Percentiles rank a stretch among this genome's conserved stretches.
These are phyloP conservation scores for Exophiala xenobiotica DNA, from an alignment of 2,329 filamentous ascomycete genomes.

Conservation along the genomic window DNA sequence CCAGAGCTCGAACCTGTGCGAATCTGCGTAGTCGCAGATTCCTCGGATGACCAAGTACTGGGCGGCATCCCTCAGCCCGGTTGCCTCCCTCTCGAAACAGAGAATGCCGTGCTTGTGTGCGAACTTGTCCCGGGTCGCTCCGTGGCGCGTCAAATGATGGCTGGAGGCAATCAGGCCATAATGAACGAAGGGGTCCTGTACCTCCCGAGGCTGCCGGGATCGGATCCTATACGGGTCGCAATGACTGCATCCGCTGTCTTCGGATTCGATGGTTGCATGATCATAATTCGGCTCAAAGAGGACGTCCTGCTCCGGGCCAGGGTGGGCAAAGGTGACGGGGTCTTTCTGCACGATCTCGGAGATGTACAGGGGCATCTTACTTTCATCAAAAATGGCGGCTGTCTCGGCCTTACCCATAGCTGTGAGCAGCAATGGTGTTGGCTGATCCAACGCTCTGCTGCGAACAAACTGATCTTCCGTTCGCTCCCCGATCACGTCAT, in stretches of 20 bases:
- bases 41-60: constrained; percentile 19
- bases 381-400: constrained; percentile 24
- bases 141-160: constrained; percentile 18
- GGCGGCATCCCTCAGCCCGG: constrained; percentile 1
- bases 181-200: constrained; percentile 26
- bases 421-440: constrained; percentile 23
- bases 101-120: constrained; percentile 17
- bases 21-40: constrained; percentile 24
- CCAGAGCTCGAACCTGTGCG: constrained; percentile 18
- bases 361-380: constrained; percentile 48
- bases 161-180: constrained; percentile 31
- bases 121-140: constrained; percentile 20
- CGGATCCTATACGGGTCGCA: constrained; percentile 11
- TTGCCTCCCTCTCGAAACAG: constrained; percentile 23
- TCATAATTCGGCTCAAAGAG: constrained; percentile 31
- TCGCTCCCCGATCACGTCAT: constrained; percentile 22
- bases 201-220: constrained; percentile 1
- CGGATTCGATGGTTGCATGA: constrained; percentile 19
- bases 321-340: constrained; percentile 22
- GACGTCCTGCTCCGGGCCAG: constrained; percentile 28
- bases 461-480: neutral
- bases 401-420: constrained; percentile 28
- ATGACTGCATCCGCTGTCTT: constrained; percentile 13
- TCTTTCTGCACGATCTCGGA: constrained; percentile 48
- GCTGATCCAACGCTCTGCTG: constrained; percentile 20